A percentile compares a stretch with the other conserved stretches of the same genome.
phyloP scores from a whole-genome alignment of 1,284 basidiomycete genomes.

The Thecaphora thlaspeos region DNA sequence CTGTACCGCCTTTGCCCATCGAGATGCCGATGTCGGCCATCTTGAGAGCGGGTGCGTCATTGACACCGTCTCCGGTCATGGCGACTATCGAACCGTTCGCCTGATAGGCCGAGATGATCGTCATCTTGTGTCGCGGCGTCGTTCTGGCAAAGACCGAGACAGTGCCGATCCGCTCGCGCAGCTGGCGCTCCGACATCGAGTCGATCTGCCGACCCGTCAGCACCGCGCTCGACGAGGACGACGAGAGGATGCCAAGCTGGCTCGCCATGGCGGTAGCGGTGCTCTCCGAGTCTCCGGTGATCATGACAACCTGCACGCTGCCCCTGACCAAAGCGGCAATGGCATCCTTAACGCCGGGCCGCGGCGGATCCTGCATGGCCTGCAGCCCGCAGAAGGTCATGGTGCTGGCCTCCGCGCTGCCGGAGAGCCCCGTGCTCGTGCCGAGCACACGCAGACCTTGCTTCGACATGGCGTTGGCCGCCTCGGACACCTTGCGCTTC shows the following conservation, averaged over 20 bases:
- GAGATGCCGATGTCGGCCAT: constrained; percentile 97
- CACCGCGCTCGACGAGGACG: constrained; percentile 57
- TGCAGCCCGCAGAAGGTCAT: constrained; percentile 88
- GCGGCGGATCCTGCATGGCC: constrained; percentile 92
- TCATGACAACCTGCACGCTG: constrained; percentile 95
- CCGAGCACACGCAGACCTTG: constrained; percentile 83
- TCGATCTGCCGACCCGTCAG: constrained; percentile 88
- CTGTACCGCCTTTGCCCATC: constrained; percentile 95
- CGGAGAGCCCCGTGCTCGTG: constrained; percentile 72
- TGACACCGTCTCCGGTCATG: constrained; percentile 98
- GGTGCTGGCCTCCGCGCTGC: constrained; percentile 60
- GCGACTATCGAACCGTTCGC: constrained; percentile 83
- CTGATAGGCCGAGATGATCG: constrained; percentile 90
- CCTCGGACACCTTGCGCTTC: constrained; percentile 67
- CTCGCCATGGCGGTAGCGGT: constrained; percentile 87
- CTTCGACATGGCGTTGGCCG: constrained; percentile 71
- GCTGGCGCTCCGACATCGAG: constrained; percentile 68
- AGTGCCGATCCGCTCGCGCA: constrained; percentile 75
- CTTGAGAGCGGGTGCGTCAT: constrained; percentile 93
- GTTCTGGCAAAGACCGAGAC: constrained; percentile 91
- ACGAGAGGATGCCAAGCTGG: constrained; percentile 71
- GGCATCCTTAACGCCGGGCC: constrained; percentile 86
- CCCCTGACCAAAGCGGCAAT: constrained; percentile 76
- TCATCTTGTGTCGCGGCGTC: constrained; percentile 95
- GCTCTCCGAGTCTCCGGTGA: constrained; percentile 89